Evolutionary conservation across 805 yeast genomes (phyloP).

Genomic region (Saccharomycopsis lassenensis): DNA sequence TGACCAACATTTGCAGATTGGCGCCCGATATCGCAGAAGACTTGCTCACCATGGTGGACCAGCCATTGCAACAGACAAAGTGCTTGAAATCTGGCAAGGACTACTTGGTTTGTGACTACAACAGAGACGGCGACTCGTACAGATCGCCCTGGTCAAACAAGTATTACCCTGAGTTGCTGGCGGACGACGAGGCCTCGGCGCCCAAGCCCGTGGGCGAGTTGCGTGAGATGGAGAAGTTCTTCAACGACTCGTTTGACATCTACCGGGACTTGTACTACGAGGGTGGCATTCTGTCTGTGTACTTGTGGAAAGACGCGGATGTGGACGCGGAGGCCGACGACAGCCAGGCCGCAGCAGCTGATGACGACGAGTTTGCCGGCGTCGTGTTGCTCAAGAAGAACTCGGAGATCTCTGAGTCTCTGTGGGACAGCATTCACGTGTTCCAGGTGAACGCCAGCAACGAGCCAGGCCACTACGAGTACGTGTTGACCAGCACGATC

Average conservation of each 20-base stretch:
- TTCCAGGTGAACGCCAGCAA: slow-evolving; percentile 49
- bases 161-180: slow-evolving; percentile 42
- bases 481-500: slow-evolving; percentile 79
- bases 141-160: slow-evolving; percentile 86
- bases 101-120: slow-evolving; percentile 83
- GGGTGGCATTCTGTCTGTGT: slow-evolving; percentile 84
- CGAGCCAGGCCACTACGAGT: slow-evolving; percentile 23
- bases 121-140: slow-evolving; percentile 86
- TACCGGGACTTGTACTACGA: slow-evolving; percentile 92
- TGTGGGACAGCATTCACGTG: slow-evolving; percentile 93
- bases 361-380: slow-evolving; percentile 63
- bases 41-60: slow-evolving; percentile 74
- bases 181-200: slow-evolving; percentile 52
- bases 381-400: slow-evolving; percentile 76
- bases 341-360: no score
- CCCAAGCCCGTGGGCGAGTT: slow-evolving; percentile 61
- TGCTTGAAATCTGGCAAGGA: slow-evolving; percentile 51
- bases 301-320: slow-evolving; percentile 80
- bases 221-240: slow-evolving; percentile 64
- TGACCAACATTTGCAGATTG: slow-evolving; percentile 36
- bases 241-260: slow-evolving; percentile 85
- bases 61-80: slow-evolving; percentile 45
- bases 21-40: slow-evolving; percentile 77
- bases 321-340: no score
- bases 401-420: slow-evolving; percentile 33